These are phyloP conservation scores for Agrocybe pediades DNA, from an alignment of 768 basidiomycete species.

Conservation along the genomic window DNA sequence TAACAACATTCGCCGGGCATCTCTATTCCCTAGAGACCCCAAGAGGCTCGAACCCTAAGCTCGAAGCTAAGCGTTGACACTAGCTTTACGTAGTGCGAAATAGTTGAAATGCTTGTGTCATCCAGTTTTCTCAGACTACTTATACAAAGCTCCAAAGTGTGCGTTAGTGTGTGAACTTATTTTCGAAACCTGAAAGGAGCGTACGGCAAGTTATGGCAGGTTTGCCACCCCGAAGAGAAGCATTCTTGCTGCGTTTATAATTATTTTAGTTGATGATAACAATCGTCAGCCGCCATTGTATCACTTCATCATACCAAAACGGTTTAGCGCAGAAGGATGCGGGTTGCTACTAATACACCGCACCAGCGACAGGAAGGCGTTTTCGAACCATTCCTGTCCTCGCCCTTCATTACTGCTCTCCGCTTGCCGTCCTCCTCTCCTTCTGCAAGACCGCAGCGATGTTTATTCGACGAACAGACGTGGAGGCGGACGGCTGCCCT, in stretches of 20 bases:
- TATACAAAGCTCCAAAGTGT: constrained; percentile 19
- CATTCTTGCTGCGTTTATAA: constrained; percentile 13
- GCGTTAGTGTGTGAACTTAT: constrained; percentile 26
- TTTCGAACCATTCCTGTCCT: constrained; percentile 11
- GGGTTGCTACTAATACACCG: constrained; percentile 21
- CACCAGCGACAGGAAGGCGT: constrained; percentile 2
- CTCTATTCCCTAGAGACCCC: constrained; percentile 96
- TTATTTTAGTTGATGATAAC: constrained; percentile 25
- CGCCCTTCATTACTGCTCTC: constrained; percentile 3
- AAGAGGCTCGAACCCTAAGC: constrained; percentile 85
- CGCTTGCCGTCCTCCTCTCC: constrained; percentile 3
- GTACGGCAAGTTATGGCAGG: constrained; percentile 12
- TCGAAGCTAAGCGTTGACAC: neutral
- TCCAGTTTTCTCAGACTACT: constrained; percentile 7
- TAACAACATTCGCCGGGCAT: constrained; percentile 91
- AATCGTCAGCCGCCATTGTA: constrained; percentile 30
- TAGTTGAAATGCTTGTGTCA: neutral
- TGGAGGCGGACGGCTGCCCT: constrained; percentile 24
- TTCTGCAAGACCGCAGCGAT: constrained; percentile 21
- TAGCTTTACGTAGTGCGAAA: constrained; percentile 16
- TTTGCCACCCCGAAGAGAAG: constrained; percentile 34
- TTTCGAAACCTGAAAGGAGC: constrained; percentile 15
- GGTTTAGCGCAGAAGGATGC: constrained; percentile 22
- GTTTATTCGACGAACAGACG: constrained; percentile 26
- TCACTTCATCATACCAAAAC: constrained; percentile 22